Base-by-base conservation (phyloP, 2,329 filamentous ascomycete genomes). In the Calcarisporium arbuscula region DNA sequence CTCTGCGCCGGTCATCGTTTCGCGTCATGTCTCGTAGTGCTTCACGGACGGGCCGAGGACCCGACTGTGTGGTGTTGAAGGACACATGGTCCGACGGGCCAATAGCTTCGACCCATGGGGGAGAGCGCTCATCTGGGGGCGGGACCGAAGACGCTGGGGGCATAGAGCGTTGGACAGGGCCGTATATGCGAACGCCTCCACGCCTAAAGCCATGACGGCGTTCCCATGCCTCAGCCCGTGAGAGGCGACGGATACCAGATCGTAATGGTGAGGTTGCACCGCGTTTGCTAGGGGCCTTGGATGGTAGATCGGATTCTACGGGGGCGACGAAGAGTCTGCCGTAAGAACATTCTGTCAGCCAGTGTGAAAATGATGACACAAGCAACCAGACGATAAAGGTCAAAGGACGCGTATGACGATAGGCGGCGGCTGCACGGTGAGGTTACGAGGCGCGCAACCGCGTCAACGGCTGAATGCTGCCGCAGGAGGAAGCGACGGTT, bases 311-410 rank as follows among this genome's bases (percentile, higher is more conserved):
- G 30, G 65, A 65, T 44, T 67, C 61, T 43, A 66, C 58, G 21
- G 64, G 65, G 23, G 65, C 62, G 34, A 68, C 49, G 42, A 68
- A 71, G 20, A 70, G 53, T 42, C 68, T 71, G 41, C 18, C 36
- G 34, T 28, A 27, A 33, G 22, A 35, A 36, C 21, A 32, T 35
- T 41, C 30, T 38, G 38, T 47, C 36, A 51, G 44, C 29, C 22
- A 17, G 19, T 34, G 19, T 29, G 28, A 40, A 26, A 25, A 19
- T 28, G 19, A 37, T 23, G 21, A 21, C 17, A 39, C 28, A 38
- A 36, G 15, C 19, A 36, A 35, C 38, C 29, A 29, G 38, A 35
- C 34, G 42, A 36, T 38, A 40, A 36, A 28, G 16, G 19, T 14
- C n/a, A 19, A 14, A 25, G 18, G 19, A 17, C 18, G 15, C 19